phyloP scores from a whole-genome alignment of 78 protist genomes.

The Planoprotostelium fungivorum region DNA sequence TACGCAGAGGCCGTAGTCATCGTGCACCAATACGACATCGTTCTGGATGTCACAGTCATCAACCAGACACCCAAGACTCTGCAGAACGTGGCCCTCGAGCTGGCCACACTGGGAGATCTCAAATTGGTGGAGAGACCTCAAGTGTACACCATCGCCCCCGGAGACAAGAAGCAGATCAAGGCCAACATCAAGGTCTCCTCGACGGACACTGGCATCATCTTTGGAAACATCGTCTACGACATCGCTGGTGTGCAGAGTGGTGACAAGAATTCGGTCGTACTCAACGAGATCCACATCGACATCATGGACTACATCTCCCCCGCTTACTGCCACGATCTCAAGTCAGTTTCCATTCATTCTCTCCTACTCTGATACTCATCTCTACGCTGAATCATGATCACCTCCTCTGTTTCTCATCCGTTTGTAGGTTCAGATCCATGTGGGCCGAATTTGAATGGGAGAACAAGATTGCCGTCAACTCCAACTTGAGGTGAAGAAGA shows the following conservation, averaged over 20 bases:
- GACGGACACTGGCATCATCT: constrained; percentile 95
- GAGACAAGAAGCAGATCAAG: constrained; percentile 47
- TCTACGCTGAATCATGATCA: no score
- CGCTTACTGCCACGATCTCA: constrained; percentile 63
- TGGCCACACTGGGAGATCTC: constrained; percentile 92
- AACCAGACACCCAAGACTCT: constrained; percentile 87
- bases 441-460: constrained; percentile 99
- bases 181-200: constrained; percentile 88
- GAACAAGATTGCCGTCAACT: constrained; percentile 81
- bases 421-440: constrained; percentile 82
- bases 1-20: constrained; percentile 94
- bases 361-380: background rate
- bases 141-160: constrained; percentile 74
- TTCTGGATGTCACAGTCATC: constrained; percentile 67
- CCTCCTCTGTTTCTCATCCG: no score
- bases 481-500: constrained; percentile 15
- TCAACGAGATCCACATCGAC: constrained; percentile 93
- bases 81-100: constrained; percentile 88
- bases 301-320: constrained; percentile 95
- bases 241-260: constrained; percentile 44
- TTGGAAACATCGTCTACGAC: constrained; percentile 92
- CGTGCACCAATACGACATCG: constrained; percentile 95
- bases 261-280: constrained; percentile 79
- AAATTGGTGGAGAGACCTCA: constrained; percentile 90
- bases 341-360: background rate